These are phyloP conservation scores for Colletotrichum scovillei DNA, from an alignment of 2,329 filamentous ascomycete genomes.

Conservation along the genomic window DNA sequence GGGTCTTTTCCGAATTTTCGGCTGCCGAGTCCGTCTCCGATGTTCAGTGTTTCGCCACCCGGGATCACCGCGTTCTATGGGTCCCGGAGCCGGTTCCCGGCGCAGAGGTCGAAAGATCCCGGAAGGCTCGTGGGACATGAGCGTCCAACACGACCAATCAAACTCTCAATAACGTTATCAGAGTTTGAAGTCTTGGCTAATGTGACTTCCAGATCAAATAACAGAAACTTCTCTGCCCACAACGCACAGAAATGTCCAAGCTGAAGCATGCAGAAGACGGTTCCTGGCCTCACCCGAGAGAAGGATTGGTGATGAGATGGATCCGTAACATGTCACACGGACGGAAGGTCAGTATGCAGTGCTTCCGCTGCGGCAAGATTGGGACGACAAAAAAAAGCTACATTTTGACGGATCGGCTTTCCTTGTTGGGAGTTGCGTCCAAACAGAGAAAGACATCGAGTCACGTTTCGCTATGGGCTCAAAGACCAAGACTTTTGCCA, in stretches of 20 bases:
- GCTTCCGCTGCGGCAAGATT: not conserved
- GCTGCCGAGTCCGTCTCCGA: not conserved
- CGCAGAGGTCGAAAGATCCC: not conserved
- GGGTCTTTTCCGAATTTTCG: not conserved
- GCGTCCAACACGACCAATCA: not conserved
- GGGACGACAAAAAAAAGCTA: not conserved
- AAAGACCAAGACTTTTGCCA: constrained; percentile 2
- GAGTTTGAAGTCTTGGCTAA: not conserved
- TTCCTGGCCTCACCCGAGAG: not conserved
- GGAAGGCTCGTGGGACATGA: not conserved
- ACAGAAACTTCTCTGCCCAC: not conserved
- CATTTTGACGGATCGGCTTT: not conserved
- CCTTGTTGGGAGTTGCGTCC: not conserved
- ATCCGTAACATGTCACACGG: not conserved
- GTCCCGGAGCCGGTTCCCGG: not conserved
- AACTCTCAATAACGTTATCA: no score
- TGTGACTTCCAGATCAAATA: not conserved
- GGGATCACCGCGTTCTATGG: not conserved
- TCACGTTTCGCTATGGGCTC: not conserved
- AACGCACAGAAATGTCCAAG: not conserved
- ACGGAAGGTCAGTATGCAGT: not conserved
- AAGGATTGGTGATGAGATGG: not conserved
- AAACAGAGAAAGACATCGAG: no score
- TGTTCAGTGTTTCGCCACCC: not conserved
- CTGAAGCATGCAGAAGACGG: not conserved